Evolutionary conservation across 176 grass and related monocot genomes (phyloP), one percentile per base, ranked within the genome.

Genomic region (Bonia amplexicaulis): DNA sequence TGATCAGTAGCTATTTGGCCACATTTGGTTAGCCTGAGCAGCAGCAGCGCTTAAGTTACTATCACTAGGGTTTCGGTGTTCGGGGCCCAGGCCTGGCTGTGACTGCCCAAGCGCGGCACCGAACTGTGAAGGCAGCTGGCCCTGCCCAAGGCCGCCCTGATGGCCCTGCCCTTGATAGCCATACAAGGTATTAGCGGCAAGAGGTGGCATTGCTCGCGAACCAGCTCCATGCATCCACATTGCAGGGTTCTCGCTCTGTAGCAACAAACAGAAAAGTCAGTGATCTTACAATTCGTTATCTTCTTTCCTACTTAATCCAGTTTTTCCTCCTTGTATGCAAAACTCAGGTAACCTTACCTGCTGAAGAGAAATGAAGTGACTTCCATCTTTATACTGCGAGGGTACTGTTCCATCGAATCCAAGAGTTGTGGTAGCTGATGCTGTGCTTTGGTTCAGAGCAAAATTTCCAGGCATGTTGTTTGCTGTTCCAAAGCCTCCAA

Each of bases 221-320:
- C 90, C 80, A 78, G 80, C 90, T 60, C 90, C 88, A 52, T 90
- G 93, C 75, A 95, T 83, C 93, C 93, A 95, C 93, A 92, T 90
- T 52, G 88, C 88, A 79, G 88, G 71, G 52, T 87, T 95, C 53
- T 95, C 93, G 20, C 55, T 86, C 93, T 95, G 82, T 16, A 83
- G 19, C 0, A 60, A 57, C 26, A 81, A 54, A 48, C 10, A 26
- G 12, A 9, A 9, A 69, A 79, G n/a, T 69, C 44, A 71, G 78
- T 51, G 47, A 69, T 57, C 46, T 4, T 57, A 17, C n/a, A 69
- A 39, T 29, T 14, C 53, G 59, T 31, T 12, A 2, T 22, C 14
- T 1, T 39, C 29, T n/a, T 51, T 4, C 8, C 59, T 6, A 46
- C 29, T 62, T 74, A 31, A 63, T 46, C 16, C 51, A 29, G 19